phyloP scores from a whole-genome alignment of 306 rosid species.

The Heteromeles arbutifolia region DNA sequence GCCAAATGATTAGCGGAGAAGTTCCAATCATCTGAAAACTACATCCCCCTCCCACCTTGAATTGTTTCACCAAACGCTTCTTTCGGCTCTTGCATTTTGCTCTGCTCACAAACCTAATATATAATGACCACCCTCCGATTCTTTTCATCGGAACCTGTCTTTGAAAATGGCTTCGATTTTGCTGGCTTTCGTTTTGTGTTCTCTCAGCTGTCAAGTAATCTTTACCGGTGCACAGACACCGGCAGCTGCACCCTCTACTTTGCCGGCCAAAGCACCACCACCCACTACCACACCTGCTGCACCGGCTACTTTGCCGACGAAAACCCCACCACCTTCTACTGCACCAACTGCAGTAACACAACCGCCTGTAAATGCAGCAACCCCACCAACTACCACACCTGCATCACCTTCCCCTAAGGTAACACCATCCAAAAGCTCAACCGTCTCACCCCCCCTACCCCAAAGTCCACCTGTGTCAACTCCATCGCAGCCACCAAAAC shows the following conservation, averaged over 20 bases:
- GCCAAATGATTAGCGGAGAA: conserved; percentile 28
- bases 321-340: conserved; percentile 30
- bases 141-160: conserved; percentile 4
- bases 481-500: conserved; percentile 43
- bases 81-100: background rate
- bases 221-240: conserved; percentile 30
- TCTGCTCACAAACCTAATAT: background rate
- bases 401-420: conserved; percentile 50
- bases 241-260: conserved; percentile 28
- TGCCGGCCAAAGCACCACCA: conserved; percentile 32
- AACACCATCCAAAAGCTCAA: conserved; percentile 48
- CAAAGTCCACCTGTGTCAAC: conserved; percentile 46
- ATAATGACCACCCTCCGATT: background rate
- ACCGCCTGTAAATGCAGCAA: conserved; percentile 33
- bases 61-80: conserved; percentile 20
- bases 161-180: conserved; percentile 27
- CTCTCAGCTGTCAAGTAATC: conserved; percentile 21
- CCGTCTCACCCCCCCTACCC: conserved; percentile 46
- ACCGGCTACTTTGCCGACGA: conserved; percentile 24
- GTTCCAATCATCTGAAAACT: conserved; percentile 42
- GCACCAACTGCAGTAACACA: conserved; percentile 33
- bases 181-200: conserved; percentile 11
- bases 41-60: conserved; percentile 23
- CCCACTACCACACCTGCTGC: conserved; percentile 39
- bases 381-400: conserved; percentile 39